Evolutionary conservation across 2,329 filamentous ascomycete genomes (phyloP).

Genomic region (Diplocarpon mali): DNA sequence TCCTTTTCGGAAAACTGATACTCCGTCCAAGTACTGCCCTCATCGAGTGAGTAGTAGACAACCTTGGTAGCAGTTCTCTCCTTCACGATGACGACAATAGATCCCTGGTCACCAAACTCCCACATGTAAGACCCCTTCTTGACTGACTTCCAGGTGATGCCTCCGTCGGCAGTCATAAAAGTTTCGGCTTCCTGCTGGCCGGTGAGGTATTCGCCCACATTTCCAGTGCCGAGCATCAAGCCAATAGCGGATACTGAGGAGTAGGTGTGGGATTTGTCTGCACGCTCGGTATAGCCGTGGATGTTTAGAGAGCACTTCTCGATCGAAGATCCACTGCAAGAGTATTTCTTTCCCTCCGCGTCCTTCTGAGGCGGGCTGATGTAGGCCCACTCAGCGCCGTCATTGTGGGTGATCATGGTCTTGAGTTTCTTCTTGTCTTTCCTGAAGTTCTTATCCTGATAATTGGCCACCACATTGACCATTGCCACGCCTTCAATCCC

Average conservation of each 20-base stretch:
- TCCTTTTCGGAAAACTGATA: constrained; percentile 63
- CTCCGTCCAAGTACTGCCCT: constrained; percentile 68
- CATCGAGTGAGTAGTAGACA: constrained; percentile 68
- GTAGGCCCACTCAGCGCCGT: constrained; percentile 77
- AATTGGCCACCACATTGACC: constrained; percentile 76
- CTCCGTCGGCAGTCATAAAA: constrained; percentile 86
- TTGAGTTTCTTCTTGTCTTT: constrained; percentile 68
- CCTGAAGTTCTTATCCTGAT: constrained; percentile 40
- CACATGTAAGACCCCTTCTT: constrained; percentile 85
- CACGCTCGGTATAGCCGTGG: constrained; percentile 88
- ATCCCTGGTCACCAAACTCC: constrained; percentile 93
- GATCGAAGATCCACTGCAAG: constrained; percentile 48
- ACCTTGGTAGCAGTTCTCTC: constrained; percentile 55
- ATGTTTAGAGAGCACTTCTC: constrained; percentile 78
- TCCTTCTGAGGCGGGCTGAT: constrained; percentile 63
- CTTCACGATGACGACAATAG: constrained; percentile 78
- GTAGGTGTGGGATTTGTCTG: constrained; percentile 72
- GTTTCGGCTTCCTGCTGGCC: constrained; percentile 56
- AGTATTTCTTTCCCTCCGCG: constrained; percentile 57
- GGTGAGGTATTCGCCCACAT: constrained; percentile 55
- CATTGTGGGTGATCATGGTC: constrained; percentile 92
- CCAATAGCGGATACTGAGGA: constrained; percentile 82
- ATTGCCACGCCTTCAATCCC: constrained; percentile 83
- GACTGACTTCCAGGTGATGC: constrained; percentile 73
- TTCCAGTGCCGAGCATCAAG: constrained; percentile 82